These are phyloP conservation scores for Candida broadrunensis DNA, from an alignment of 805 yeast genomes.

Conservation along the genomic window DNA sequence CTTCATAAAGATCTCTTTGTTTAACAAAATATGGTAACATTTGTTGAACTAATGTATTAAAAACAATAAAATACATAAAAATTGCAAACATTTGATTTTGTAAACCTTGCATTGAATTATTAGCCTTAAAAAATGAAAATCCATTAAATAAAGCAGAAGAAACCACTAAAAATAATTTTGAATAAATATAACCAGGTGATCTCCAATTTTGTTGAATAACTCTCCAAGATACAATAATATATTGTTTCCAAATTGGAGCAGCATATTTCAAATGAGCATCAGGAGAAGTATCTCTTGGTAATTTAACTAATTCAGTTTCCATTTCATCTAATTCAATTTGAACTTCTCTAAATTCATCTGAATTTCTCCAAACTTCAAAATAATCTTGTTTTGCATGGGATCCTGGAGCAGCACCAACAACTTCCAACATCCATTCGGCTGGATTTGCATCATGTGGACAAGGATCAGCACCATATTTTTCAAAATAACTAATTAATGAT, in stretches of 20 bases:
- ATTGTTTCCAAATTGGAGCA: slow-evolving; percentile 24
- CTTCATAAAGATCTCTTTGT: slow-evolving; percentile 46
- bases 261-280: slow-evolving; percentile 29
- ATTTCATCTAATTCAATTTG: slow-evolving; percentile 58
- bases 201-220: slow-evolving; percentile 44
- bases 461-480: slow-evolving; percentile 60
- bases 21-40: slow-evolving; percentile 41
- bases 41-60: slow-evolving; percentile 39
- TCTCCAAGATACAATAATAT: slow-evolving; percentile 29
- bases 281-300: slow-evolving; percentile 22
- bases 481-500: slow-evolving; percentile 63
- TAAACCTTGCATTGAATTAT: slow-evolving; percentile 49
- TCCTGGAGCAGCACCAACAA: slow-evolving; percentile 82
- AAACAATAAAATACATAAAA: slow-evolving; percentile 42
- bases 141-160: slow-evolving; percentile 65
- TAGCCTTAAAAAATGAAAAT: slow-evolving; percentile 66
- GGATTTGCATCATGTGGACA: slow-evolving; percentile 39
- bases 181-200: slow-evolving; percentile 57
- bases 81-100: slow-evolving; percentile 66
- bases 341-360: slow-evolving; percentile 58
- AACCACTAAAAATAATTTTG: slow-evolving; percentile 57
- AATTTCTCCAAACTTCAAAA: slow-evolving; percentile 73
- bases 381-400: slow-evolving; percentile 71
- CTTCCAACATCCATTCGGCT: slow-evolving; percentile 85
- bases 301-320: slow-evolving; percentile 51